Percentiles rank a stretch among this genome's conserved stretches.
These are phyloP conservation scores for Phytopythium delawarense DNA, from an alignment of 352 stramenopile genomes.

Conservation along the genomic window DNA sequence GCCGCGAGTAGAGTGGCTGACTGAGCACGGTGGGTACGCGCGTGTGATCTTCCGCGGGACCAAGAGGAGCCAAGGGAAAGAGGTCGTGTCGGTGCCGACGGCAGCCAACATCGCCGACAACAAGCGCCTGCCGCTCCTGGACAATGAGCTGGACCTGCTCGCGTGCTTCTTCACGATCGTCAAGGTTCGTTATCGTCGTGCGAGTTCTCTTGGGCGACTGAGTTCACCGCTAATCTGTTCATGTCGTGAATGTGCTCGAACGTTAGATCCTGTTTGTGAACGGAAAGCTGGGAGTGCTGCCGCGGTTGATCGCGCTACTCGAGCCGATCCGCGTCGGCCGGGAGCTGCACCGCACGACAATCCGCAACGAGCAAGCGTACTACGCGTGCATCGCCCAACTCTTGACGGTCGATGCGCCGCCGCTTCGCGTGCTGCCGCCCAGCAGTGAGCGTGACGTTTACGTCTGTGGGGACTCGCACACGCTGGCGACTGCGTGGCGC, in stretches of 20 bases:
- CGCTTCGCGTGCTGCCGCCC: slow-evolving; percentile 2
- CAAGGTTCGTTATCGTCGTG: slow-evolving; percentile 31
- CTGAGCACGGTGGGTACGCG: slow-evolving; percentile 12
- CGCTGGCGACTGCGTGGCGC: slow-evolving; percentile 86
- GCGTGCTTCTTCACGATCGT: slow-evolving; percentile 75
- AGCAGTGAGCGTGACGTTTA: slow-evolving; percentile 38
- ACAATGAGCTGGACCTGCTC: slow-evolving; percentile 72
- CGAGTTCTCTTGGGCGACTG: neutral
- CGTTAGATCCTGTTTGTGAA: slow-evolving; percentile 50
- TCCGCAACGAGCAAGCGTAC: slow-evolving; percentile 88
- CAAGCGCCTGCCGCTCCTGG: slow-evolving; percentile 8
- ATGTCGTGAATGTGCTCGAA: neutral
- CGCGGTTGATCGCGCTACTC: slow-evolving; percentile 47
- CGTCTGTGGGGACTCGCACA: slow-evolving; percentile 92
- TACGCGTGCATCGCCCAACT: slow-evolving; percentile 86
- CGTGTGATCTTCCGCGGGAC: slow-evolving; percentile 11
- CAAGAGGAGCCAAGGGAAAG: slow-evolving; percentile 6
- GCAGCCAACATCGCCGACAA: slow-evolving; percentile 3
- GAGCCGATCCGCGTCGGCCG: slow-evolving; percentile 58
- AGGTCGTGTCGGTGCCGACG: slow-evolving; percentile 7
- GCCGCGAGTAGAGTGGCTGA: slow-evolving; percentile 23
- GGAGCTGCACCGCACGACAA: slow-evolving; percentile 72
- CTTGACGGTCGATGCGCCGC: slow-evolving; percentile 40
- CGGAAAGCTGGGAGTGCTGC: slow-evolving; percentile 42
- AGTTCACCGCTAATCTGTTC: neutral